Conservation (phyloP, 78 protist genomes). For the Monosiga brevicollis region DNA sequence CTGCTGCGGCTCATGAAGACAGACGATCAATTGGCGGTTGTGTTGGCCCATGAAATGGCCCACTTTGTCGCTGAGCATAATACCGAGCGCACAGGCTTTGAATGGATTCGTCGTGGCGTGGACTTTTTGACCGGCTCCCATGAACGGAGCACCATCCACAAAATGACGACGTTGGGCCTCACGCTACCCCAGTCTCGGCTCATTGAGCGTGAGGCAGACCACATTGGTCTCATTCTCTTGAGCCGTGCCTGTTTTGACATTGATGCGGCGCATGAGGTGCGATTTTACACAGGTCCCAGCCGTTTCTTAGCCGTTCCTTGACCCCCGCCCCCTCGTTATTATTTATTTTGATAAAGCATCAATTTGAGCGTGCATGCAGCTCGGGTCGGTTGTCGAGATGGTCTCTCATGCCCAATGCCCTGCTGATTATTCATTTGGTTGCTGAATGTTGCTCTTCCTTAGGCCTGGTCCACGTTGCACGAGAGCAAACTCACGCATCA, state of each 20-base stretch:
- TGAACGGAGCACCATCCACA: not conserved
- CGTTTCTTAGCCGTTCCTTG: no score
- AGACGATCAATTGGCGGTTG: not conserved
- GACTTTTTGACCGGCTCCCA: not conserved
- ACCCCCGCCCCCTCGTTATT: no score
- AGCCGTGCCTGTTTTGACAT: not conserved
- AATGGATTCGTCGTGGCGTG: not conserved
- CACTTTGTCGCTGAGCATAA: not conserved
- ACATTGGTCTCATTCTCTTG: not conserved
- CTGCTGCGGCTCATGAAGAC: not conserved
- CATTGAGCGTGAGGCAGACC: not conserved
- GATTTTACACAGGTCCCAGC: no score
- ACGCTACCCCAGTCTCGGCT: not conserved
- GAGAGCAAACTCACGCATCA: no score
- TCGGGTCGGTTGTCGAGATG: no score
- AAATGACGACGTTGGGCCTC: not conserved
- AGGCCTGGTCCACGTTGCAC: no score
- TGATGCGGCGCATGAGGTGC: not conserved
- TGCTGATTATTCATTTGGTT: no score
- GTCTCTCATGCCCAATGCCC: no score
- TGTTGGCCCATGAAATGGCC: not conserved
- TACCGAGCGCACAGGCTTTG: not conserved
- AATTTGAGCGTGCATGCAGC: no score
- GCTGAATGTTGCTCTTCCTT: no score
- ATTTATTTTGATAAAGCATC: no score